Evolutionary conservation across 179 eudicot genomes (phyloP).

Genomic region (Monotropa hypopitys): DNA sequence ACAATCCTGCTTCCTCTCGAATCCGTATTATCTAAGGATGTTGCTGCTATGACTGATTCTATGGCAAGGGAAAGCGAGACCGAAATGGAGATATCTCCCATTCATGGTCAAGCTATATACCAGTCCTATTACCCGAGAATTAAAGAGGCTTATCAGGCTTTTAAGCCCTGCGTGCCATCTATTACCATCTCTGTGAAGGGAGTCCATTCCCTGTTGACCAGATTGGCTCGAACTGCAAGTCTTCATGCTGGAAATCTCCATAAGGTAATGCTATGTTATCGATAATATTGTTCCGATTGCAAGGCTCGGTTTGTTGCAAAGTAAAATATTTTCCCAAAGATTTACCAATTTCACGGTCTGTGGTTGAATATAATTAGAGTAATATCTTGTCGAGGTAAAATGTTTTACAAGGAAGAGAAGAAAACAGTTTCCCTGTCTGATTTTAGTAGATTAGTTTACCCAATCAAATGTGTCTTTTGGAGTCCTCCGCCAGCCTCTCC

Average conservation of each 20-base stretch:
- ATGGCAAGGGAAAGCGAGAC: constrained; percentile 74
- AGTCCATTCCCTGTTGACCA: constrained; percentile 64
- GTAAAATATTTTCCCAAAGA: background rate
- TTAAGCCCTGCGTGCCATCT: constrained; percentile 62
- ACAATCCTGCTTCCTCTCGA: constrained; percentile 82
- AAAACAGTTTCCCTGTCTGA: background rate
- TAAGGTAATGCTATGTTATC: constrained; percentile 40
- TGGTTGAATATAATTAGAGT: background rate
- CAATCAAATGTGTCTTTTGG: background rate
- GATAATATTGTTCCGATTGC: background rate
- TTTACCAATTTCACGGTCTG: background rate
- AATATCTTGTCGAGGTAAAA: background rate
- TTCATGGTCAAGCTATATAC: constrained; percentile 96
- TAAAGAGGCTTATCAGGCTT: constrained; percentile 54
- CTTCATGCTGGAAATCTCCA: constrained; percentile 95
- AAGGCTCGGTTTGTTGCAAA: background rate
- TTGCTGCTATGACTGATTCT: constrained; percentile 90
- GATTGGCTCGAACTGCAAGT: constrained; percentile 82
- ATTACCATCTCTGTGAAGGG: constrained; percentile 65
- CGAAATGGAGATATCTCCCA: constrained; percentile 63
- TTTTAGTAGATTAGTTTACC: background rate
- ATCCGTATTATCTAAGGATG: constrained; percentile 79
- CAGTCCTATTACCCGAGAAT: constrained; percentile 68
- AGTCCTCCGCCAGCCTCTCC: background rate
- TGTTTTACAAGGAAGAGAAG: background rate